Percentiles rank a stretch among this genome's conserved stretches.
Evolutionary conservation across 495 filamentous ascomycete genomes (phyloP).

Genomic region (Hypoxylon fragiforme): DNA sequence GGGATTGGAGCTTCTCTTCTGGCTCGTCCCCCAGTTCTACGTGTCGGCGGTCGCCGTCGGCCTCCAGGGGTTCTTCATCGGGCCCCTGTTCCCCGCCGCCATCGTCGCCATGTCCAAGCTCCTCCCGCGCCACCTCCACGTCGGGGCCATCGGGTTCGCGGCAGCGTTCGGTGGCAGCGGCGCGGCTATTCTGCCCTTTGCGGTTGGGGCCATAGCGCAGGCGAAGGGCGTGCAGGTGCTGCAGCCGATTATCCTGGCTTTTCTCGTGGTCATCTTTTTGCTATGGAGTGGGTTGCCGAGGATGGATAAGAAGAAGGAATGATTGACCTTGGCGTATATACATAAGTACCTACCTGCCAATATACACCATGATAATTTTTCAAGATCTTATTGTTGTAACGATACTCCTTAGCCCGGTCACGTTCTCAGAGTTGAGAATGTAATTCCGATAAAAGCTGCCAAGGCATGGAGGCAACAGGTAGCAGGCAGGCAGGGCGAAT

Average conservation of each 20-base stretch:
- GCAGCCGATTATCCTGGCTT: constrained; percentile 73
- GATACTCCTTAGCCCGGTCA: too few relatives aligned
- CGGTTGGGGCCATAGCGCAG: constrained; percentile 81
- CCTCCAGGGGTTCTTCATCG: constrained; percentile 77
- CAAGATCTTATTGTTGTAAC: too few relatives aligned
- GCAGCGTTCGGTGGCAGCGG: constrained; percentile 80
- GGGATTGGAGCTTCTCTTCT: constrained; percentile 74
- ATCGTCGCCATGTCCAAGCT: constrained; percentile 82
- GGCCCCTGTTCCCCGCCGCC: constrained; percentile 78
- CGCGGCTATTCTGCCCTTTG: constrained; percentile 81
- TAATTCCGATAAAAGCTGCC: too few relatives aligned
- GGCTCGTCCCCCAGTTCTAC: constrained; percentile 78
- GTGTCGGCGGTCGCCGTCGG: constrained; percentile 73
- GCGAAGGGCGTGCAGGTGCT: constrained; percentile 75
- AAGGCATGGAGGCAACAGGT: too few relatives aligned
- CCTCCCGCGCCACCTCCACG: constrained; percentile 75
- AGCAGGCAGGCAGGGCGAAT: too few relatives aligned
- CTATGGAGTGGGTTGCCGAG: constrained; percentile 53
- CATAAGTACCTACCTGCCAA: background rate
- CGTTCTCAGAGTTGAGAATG: too few relatives aligned
- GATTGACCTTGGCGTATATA: constrained; percentile 1
- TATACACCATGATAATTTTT: too few relatives aligned
- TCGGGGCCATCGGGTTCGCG: constrained; percentile 80
- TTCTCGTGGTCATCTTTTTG: constrained; percentile 61
- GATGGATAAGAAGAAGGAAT: constrained; percentile 33